Evolutionary conservation across 495 filamentous ascomycete genomes (phyloP), one percentile per base, ranked within the genome.

Genomic region (Neurospora cerealis): DNA sequence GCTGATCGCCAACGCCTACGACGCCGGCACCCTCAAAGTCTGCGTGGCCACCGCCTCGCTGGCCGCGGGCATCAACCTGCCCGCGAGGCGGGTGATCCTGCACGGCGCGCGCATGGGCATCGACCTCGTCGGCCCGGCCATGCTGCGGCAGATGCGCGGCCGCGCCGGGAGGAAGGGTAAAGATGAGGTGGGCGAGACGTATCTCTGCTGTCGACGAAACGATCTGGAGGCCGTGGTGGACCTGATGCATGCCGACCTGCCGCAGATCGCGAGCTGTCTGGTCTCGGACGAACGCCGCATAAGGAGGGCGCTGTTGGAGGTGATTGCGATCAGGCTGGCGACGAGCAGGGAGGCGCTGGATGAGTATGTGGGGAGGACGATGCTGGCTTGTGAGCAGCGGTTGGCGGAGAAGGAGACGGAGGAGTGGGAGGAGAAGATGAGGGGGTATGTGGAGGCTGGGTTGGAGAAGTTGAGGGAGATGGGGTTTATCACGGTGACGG

Each of bases 141-240:
- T 93, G 89, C 82, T 93, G 86, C 88, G 92, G 44, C 93, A 96
- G 81, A 96, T 95, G 93, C 89, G 92, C 76, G 93, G 93, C 15
- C 87, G 93, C 72, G 93, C 93, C 32, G 93, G 93, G 36, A 89
- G 93, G 72, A 94, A 94, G 79, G 93, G 93, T 15, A 94, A 93
- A 74, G 93, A 95, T 72, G 91, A 93, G 34, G 81, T 91, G 62
- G 93, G 93, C 7, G 93, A 95, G 82, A 94, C 91, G 24, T 95
- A 92, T 78, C 81, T 96, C 5, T 93, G 92, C 73, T 94, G 92
- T 76, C 87, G 89, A 21, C 87, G 88, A 74, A 80, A 83, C n/a
- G 93, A 95, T 76, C 77, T 95, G 42, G 88, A 91, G 77, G 88
- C 85, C 4, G 91, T 93, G 6, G 87, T 90, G 70, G 87, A 92